Percentiles rank a stretch among this genome's conserved stretches.
These are phyloP conservation scores for Talaromyces rugulosus DNA, from an alignment of 2,329 filamentous ascomycete genomes.

Conservation along the genomic window DNA sequence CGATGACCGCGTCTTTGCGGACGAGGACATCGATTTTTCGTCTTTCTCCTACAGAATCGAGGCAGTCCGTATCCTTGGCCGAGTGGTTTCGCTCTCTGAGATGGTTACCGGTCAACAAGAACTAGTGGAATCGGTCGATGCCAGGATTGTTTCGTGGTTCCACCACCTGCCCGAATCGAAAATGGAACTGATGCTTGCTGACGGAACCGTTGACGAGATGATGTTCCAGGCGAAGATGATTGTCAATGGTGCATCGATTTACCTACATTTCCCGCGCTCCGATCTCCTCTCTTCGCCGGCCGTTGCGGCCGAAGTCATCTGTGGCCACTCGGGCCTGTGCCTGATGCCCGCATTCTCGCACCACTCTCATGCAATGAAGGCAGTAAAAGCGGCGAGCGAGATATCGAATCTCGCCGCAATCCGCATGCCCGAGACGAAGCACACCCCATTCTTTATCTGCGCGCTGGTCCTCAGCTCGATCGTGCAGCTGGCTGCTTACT, in stretches of 20 bases:
- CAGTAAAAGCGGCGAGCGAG: conserved; percentile 71
- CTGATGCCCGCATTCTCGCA: conserved; percentile 38
- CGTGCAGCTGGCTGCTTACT: conserved; percentile 77
- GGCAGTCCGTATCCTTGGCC: conserved; percentile 71
- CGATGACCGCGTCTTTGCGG: conserved; percentile 70
- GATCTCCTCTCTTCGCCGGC: conserved; percentile 59
- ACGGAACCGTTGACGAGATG: conserved; percentile 77
- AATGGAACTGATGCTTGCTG: conserved; percentile 62
- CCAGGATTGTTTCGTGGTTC: conserved; percentile 66
- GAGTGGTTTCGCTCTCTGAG: conserved; percentile 56
- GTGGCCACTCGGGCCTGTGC: conserved; percentile 35
- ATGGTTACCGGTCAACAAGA: conserved; percentile 43
- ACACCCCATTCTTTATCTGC: conserved; percentile 82
- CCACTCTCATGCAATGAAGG: conserved; percentile 68
- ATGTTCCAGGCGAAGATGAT: conserved; percentile 91
- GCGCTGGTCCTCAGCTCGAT: conserved; percentile 74
- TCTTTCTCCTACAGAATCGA: conserved; percentile 84
- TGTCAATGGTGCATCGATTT: conserved; percentile 58
- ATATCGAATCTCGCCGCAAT: conserved; percentile 70
- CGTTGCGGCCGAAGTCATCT: conserved; percentile 46
- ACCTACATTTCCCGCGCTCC: conserved; percentile 75
- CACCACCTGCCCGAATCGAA: conserved; percentile 73
- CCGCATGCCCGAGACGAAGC: conserved; percentile 57
- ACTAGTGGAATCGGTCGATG: conserved; percentile 57
- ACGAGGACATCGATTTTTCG: conserved; percentile 65